Base-by-base conservation (phyloP, 768 basidiomycete species). In the Termitomyces sp. region DNA sequence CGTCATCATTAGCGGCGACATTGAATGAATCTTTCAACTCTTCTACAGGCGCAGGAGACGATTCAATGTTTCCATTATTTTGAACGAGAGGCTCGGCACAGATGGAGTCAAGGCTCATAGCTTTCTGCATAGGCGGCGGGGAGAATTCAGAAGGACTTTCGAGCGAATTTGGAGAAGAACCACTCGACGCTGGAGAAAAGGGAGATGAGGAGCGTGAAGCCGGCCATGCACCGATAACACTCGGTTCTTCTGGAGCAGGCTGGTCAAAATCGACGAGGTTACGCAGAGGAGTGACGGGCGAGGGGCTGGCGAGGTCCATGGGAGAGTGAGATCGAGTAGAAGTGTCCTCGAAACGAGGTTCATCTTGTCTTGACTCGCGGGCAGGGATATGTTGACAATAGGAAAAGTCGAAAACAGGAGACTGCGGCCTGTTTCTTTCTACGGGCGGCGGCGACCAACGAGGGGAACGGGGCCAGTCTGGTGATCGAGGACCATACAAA, bases 261-360 rank as follows among this genome's bases (percentile, higher is more conserved):
- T 66, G 54, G 36, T 62, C 51, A 36, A 56, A 57, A 34, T 24
- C 41, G 7, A 59, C 41, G 7, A 59, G 55, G n/a, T 34, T 54
- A 44, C 44, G 57, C 52, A 29, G 37, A 58, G 60, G 31, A 28
- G 66, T 62, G 12, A 69, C 62, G 16, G 73, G 69, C 0, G 75
- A 71, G 3, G 78, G 76, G 24, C 75, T 78, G 13, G 72, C 72
- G 4, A 81, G 68, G 20, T 79, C 78, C 74, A 82, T 80, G 0
- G 81, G 78, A 6, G 81, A 79, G 45, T 70, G 71, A 26, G 79
- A 78, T 41, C 73, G 72, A 1, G 75, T 76, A 33, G n/a, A n/a
- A n/a, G 60, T 60, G 37, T 66, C 47, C 20, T n/a, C 33, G 12
- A 41, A 34, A 5, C 12, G 33, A 48, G 12, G 24, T 33, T 55